Base-by-base conservation (phyloP, 768 basidiomycete species). In the Tulasnella sp. region DNA sequence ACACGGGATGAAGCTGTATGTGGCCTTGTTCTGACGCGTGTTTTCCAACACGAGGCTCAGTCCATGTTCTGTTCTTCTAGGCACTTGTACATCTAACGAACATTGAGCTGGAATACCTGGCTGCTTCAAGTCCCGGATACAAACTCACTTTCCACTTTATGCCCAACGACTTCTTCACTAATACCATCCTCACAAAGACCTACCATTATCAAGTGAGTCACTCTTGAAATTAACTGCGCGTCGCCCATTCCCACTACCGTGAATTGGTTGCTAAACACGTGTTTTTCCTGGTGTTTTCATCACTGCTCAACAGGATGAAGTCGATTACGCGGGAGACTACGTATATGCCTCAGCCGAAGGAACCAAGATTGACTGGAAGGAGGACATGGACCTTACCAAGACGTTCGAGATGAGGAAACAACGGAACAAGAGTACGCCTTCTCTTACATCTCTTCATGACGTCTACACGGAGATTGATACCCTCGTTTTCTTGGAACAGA, bases 371-470 rank as follows among this genome's bases (percentile, higher is more conserved):
- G 81, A 83, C 70, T 99, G 94, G 94, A 96, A 94, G 73, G 92
- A 89, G 70, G 93, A 94, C 64, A 93, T 94, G 73, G 90, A 99
- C 71, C 76, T 99, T 58, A 99, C 94, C 51, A 91, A 91, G 73
- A 88, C 89, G 73, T 87, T 88, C 64, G 94, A 98, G 74, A 93
- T 96, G 70, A 97, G 94, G 79, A 97, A 96, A 76, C 94, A 98
- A 73, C 76, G 94, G 66, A 99, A 99, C 74, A 99, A 97, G 79
- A 92, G 93, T 96, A 65, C 54, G 80, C 72, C 23, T 52, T 4
- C 42, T n/a, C 27, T 7, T 14, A 27, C 39, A 37, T 17, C 7
- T 39, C 21, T 53, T 21, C 19, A 19, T 39, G 6, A 19, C 36
- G 19, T n/a, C n/a, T n/a, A n/a, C n/a, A n/a, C n/a, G 9, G 34